Evolutionary conservation across 2,329 filamentous ascomycete genomes (phyloP).

Genomic region (Fusarium sp.): DNA sequence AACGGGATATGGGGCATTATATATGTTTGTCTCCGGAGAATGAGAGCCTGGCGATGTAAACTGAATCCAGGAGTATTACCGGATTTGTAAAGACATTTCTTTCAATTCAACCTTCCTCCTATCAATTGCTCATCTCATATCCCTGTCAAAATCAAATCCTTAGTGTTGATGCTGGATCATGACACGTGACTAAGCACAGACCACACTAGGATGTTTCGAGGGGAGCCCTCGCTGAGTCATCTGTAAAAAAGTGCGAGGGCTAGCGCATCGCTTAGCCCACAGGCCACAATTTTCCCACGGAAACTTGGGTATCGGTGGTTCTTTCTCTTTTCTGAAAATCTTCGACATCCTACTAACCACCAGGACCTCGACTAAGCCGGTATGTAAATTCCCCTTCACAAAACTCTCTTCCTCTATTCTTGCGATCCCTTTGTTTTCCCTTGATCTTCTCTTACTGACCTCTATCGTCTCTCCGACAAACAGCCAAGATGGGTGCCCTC

Average conservation of each 20-base stretch:
- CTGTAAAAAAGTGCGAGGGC: constrained; percentile 7
- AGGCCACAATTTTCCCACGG: constrained; percentile 29
- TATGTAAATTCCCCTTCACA: constrained; percentile 46
- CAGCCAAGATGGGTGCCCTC: constrained; percentile 96
- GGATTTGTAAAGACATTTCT: background rate
- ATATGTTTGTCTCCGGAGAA: background rate
- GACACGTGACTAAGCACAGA: constrained; percentile 2
- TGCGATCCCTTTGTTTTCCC: constrained; percentile 8
- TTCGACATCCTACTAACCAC: constrained; percentile 54
- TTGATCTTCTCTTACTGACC: constrained; percentile 43
- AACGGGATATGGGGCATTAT: background rate
- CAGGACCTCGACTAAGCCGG: constrained; percentile 55
- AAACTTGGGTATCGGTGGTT: constrained; percentile 25
- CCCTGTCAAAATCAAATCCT: background rate
- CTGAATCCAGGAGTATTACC: background rate
- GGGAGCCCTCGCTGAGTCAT: constrained; percentile 45
- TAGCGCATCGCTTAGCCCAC: constrained; percentile 51
- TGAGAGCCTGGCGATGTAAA: background rate
- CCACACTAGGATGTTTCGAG: background rate
- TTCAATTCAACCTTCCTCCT: background rate
- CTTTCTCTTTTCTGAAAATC: constrained; percentile 26
- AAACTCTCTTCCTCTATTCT: background rate
- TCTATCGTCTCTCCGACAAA: constrained; percentile 38
- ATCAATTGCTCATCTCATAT: background rate
- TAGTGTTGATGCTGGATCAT: background rate